phyloP scores from a whole-genome alignment of 306 rosid genomes.

The Trifolium fragiferum region DNA sequence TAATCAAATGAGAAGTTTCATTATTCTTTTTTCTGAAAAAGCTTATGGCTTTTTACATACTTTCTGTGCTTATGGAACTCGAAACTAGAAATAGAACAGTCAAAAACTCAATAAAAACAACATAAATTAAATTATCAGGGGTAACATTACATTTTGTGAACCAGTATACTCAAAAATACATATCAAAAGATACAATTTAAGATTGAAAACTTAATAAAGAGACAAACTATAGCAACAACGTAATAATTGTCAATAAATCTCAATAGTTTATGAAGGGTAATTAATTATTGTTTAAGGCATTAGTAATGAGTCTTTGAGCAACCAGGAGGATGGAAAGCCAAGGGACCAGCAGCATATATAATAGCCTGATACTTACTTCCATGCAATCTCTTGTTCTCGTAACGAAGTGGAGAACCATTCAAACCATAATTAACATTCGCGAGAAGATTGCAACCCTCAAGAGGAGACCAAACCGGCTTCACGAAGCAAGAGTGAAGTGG shows the following conservation, averaged over 20 bases:
- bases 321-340: constrained; percentile 78
- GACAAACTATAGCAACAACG: constrained; percentile 18
- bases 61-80: constrained; percentile 9
- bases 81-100: constrained; percentile 13
- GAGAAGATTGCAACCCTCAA: constrained; percentile 60
- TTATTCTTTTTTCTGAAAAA: background rate
- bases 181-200: constrained; percentile 2
- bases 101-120: background rate
- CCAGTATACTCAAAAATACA: constrained; percentile 15
- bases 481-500: constrained; percentile 84
- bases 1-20: constrained; percentile 35
- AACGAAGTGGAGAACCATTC: constrained; percentile 74
- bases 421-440: constrained; percentile 77
- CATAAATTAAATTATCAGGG: background rate
- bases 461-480: constrained; percentile 78
- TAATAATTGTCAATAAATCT: constrained; percentile 19
- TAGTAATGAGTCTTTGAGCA: constrained; percentile 56
- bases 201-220: constrained; percentile 27
- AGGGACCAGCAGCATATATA: constrained; percentile 80
- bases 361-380: constrained; percentile 73
- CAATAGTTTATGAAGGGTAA: background rate
- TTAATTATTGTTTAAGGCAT: constrained; percentile 14
- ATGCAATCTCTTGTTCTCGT: constrained; percentile 59
- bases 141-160: constrained; percentile 35
- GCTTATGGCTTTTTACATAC: background rate